Evolutionary conservation across 2,329 filamentous ascomycete genomes (phyloP).

Genomic region (Geosmithia flava): DNA sequence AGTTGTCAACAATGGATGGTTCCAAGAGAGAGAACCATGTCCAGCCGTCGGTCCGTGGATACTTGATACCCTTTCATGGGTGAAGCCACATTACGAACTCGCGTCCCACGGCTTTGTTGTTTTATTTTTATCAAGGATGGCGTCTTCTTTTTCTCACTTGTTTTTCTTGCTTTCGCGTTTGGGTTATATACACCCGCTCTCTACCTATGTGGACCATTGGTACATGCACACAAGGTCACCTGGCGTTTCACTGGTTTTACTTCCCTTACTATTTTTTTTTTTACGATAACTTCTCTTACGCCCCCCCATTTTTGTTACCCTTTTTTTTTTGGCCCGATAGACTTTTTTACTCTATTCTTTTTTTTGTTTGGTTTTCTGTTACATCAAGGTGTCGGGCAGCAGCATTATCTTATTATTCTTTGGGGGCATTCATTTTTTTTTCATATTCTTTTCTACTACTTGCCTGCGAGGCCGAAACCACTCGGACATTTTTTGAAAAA

Average conservation of each 20-base stretch:
- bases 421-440: not conserved
- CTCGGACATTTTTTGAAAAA: no score
- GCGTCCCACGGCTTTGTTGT: not conserved
- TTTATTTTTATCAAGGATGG: not conserved
- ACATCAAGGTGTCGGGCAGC: not conserved
- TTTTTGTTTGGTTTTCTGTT: not conserved
- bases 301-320: not conserved
- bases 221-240: not conserved
- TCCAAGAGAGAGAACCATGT: not conserved
- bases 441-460: not conserved
- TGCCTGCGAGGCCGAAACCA: no score
- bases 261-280: not conserved
- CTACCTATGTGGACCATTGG: not conserved
- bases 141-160: not conserved
- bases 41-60: not conserved
- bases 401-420: not conserved
- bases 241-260: not conserved
- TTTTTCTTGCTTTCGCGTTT: not conserved
- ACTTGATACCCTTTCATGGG: not conserved
- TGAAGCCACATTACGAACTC: not conserved
- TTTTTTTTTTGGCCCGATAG: not conserved
- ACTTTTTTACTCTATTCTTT: not conserved
- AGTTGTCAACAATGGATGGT: not conserved
- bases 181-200: not conserved
- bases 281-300: not conserved